These are phyloP conservation scores for Polytrichum formosum DNA, from an alignment of 225 moss, liverwort and hornwort species.

Conservation along the genomic window DNA sequence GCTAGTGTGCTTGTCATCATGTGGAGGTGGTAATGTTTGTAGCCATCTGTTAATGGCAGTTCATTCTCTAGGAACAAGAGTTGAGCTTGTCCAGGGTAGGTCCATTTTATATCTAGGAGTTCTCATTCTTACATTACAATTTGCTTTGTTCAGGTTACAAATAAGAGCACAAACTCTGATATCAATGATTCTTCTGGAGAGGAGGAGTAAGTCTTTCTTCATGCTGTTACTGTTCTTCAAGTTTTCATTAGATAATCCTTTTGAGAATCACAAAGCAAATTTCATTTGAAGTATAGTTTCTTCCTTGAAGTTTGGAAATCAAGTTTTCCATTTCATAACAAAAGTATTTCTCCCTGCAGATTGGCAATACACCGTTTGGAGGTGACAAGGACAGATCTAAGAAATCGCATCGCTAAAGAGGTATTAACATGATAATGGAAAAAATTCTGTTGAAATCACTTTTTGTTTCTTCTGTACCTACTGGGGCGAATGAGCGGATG, in stretches of 20 bases:
- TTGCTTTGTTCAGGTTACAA: slow-evolving; percentile 40
- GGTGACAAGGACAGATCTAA: slow-evolving; percentile 84
- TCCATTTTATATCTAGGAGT: too few relatives aligned
- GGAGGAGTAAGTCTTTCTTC: slow-evolving; percentile 35
- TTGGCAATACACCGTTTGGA: slow-evolving; percentile 88
- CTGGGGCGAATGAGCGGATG: too few relatives aligned
- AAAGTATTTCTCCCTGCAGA: slow-evolving; percentile 28
- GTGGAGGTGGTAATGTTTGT: background rate
- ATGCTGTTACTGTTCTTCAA: background rate
- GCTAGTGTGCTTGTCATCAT: background rate
- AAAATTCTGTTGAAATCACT: background rate
- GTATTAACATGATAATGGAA: slow-evolving; percentile 22
- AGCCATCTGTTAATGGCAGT: background rate
- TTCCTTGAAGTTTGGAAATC: too few relatives aligned
- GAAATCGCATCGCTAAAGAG: slow-evolving; percentile 86
- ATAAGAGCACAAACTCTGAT: slow-evolving; percentile 47
- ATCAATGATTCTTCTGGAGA: slow-evolving; percentile 51
- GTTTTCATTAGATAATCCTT: too few relatives aligned
- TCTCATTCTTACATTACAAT: too few relatives aligned
- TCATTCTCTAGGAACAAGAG: too few relatives aligned
- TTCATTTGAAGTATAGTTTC: too few relatives aligned
- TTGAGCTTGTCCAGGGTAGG: too few relatives aligned
- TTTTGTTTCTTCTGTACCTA: background rate
- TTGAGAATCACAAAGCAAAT: too few relatives aligned
- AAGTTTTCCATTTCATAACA: too few relatives aligned